These are phyloP conservation scores for Alternaria viburni DNA, from an alignment of 2,329 filamentous ascomycete species.

Conservation along the genomic window DNA sequence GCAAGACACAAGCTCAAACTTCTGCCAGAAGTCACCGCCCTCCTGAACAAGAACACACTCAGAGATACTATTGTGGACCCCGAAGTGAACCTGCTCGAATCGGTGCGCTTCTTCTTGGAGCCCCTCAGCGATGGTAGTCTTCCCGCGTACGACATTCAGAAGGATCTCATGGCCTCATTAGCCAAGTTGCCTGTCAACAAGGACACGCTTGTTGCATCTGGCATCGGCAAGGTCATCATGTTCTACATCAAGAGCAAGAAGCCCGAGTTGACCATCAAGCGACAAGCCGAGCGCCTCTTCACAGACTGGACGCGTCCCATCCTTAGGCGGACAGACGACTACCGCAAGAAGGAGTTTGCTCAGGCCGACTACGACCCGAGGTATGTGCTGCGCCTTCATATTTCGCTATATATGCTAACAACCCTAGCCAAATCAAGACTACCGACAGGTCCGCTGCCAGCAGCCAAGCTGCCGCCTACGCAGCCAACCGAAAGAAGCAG, in stretches of 20 bases:
- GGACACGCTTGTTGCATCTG: conserved; percentile 85
- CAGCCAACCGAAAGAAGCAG: conserved; percentile 52
- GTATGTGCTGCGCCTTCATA: conserved; percentile 38
- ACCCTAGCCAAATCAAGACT: conserved; percentile 19
- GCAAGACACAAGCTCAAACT: conserved; percentile 94
- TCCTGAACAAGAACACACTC: conserved; percentile 88
- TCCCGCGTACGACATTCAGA: conserved; percentile 96
- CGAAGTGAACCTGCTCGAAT: conserved; percentile 92
- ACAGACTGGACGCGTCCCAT: conserved; percentile 97
- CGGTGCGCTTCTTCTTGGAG: conserved; percentile 96
- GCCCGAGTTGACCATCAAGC: conserved; percentile 86
- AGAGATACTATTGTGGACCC: conserved; percentile 87
- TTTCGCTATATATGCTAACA: conserved; percentile 20
- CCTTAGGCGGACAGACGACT: conserved; percentile 90
- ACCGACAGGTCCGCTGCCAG: conserved; percentile 25
- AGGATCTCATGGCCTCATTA: conserved; percentile 85
- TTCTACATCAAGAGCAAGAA: conserved; percentile 98
- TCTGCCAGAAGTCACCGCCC: conserved; percentile 83
- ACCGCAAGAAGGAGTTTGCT: conserved; percentile 80
- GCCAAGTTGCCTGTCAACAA: conserved; percentile 86
- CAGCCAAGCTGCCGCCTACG: conserved; percentile 43
- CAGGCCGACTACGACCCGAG: conserved; percentile 66
- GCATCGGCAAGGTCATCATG: conserved; percentile 93
- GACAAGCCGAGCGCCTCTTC: conserved; percentile 88
- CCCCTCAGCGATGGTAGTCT: conserved; percentile 92